Conservation (phyloP, 2,329 filamentous ascomycete species). For the Aspergillus costaricaensis region DNA sequence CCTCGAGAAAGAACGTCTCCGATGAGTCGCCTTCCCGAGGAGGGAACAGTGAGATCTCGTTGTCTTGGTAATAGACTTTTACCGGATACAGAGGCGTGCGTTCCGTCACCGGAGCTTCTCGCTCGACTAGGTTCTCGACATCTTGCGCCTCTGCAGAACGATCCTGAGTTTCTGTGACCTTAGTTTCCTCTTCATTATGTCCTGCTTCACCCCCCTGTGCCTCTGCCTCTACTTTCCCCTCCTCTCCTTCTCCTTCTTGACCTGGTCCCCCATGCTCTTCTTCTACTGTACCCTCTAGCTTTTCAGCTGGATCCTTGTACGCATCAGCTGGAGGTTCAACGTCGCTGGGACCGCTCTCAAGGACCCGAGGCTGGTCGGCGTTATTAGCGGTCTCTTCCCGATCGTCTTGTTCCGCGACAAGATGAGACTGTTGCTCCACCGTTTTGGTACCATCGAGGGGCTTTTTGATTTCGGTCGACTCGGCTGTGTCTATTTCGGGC, state of each 20-base stretch:
- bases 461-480: constrained; percentile 10
- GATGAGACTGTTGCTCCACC: constrained; percentile 17
- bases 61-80: constrained; percentile 57
- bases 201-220: constrained; percentile 4
- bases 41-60: constrained; percentile 61
- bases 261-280: not conserved
- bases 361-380: constrained; percentile 15
- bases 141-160: not conserved
- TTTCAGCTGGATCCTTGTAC: constrained; percentile 6
- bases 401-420: constrained; percentile 8
- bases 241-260: constrained; percentile 11
- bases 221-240: constrained; percentile 14
- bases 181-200: not conserved
- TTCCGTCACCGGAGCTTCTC: constrained; percentile 6
- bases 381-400: constrained; percentile 6
- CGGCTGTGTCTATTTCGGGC: constrained; percentile 9
- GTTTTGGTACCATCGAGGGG: constrained; percentile 25
- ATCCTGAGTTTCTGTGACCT: not conserved
- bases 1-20: constrained; percentile 59
- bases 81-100: constrained; percentile 47
- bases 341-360: constrained; percentile 20
- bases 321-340: constrained; percentile 14
- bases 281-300: not conserved
- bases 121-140: constrained; percentile 1
- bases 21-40: constrained; percentile 55